Conservation (phyloP, 257 asterid species). For the Thymus mandschuricus region DNA sequence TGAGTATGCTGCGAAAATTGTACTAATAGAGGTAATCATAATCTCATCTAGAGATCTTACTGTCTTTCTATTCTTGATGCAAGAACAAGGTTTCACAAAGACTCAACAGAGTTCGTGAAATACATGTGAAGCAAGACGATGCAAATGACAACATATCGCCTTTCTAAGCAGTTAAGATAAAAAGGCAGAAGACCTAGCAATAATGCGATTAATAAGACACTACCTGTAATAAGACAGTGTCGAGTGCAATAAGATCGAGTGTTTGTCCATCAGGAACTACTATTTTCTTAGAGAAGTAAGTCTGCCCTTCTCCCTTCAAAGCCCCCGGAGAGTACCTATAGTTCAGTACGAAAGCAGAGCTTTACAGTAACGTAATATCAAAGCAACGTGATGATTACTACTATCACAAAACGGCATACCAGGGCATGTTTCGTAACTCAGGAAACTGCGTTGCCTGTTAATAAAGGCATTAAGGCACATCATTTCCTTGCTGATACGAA, state of each 20-base stretch:
- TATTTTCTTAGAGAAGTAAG: slow-evolving; percentile 43
- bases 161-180: too few relatives aligned
- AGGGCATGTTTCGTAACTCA: slow-evolving; percentile 47
- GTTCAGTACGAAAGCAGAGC: slow-evolving; percentile 27
- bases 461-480: slow-evolving; percentile 33
- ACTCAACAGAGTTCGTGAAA: neutral
- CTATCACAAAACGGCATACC: slow-evolving; percentile 45
- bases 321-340: slow-evolving; percentile 57
- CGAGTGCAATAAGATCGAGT: slow-evolving; percentile 54
- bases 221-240: slow-evolving; percentile 62
- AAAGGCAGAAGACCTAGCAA: too few relatives aligned
- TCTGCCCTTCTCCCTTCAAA: slow-evolving; percentile 36
- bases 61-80: neutral
- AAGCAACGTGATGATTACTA: neutral
- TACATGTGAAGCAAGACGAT: slow-evolving; percentile 11
- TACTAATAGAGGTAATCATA: neutral
- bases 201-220: too few relatives aligned
- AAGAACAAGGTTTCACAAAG: neutral
- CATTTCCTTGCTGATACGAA: slow-evolving; percentile 16
- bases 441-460: slow-evolving; percentile 55
- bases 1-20: too few relatives aligned
- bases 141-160: neutral
- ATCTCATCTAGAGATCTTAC: neutral
- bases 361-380: slow-evolving; percentile 14
- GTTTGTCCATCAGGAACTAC: slow-evolving; percentile 42